A percentile compares a stretch with the other conserved stretches of the same genome.
phyloP scores from a whole-genome alignment of 169 alveolate species.

The Cryptosporidium parvum region DNA sequence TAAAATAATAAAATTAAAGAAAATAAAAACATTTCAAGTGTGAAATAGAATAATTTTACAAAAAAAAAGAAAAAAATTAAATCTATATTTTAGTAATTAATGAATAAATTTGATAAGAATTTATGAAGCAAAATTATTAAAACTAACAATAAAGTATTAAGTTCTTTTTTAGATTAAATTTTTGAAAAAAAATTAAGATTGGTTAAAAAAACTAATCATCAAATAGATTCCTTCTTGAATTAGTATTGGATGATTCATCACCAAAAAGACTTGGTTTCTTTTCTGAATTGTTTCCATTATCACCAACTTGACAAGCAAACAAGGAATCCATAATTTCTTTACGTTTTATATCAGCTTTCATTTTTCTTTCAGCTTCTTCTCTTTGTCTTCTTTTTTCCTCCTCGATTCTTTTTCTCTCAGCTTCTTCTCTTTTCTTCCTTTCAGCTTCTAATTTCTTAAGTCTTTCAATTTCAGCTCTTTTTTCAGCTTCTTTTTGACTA shows the following conservation, averaged over 20 bases:
- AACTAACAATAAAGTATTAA: background rate
- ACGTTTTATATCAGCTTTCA: conserved; percentile 38
- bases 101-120: background rate
- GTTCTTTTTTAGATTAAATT: background rate
- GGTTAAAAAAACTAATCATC: conserved; percentile 17
- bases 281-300: background rate
- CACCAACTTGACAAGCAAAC: conserved; percentile 4
- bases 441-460: conserved; percentile 53
- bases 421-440: conserved; percentile 60
- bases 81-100: background rate
- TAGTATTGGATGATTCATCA: conserved; percentile 15
- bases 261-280: conserved; percentile 75
- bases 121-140: background rate
- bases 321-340: conserved; percentile 57
- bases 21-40: no score
- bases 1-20: no score
- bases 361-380: conserved; percentile 58
- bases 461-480: conserved; percentile 60
- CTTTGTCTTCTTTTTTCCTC: conserved; percentile 48
- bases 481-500: conserved; percentile 64
- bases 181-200: background rate
- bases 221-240: conserved; percentile 25
- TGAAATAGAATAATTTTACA: no score
- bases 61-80: no score
- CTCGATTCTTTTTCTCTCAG: conserved; percentile 55